phyloP scores from a whole-genome alignment of 164 flowering plant genomes.

The Macadamia integrifolia region DNA sequence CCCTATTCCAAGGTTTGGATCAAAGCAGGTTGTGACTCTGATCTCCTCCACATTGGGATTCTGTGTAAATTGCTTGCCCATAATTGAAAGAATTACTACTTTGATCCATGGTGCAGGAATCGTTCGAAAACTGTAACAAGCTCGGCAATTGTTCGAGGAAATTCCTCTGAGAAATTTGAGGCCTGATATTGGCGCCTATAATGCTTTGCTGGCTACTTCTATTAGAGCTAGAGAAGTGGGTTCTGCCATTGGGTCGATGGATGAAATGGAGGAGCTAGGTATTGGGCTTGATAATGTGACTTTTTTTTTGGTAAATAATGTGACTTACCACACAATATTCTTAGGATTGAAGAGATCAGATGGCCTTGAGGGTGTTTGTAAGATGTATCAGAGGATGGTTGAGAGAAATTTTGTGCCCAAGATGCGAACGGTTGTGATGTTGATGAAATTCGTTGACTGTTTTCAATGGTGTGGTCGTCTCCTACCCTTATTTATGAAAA shows the following conservation, averaged over 20 bases:
- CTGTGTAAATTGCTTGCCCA: constrained; percentile 25
- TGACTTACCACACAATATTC: constrained; percentile 67
- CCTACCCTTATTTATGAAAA: not conserved
- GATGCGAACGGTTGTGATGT: constrained; percentile 64
- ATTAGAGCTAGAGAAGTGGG: constrained; percentile 40
- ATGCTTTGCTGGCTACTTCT: constrained; percentile 54
- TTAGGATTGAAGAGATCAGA: constrained; percentile 43
- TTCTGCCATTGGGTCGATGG: constrained; percentile 47
- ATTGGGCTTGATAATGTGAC: constrained; percentile 53
- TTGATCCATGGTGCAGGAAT: constrained; percentile 82
- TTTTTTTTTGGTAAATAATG: too few relatives aligned
- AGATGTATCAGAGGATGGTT: constrained; percentile 49
- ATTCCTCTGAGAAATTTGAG: constrained; percentile 34
- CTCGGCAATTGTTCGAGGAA: constrained; percentile 57
- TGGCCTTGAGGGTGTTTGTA: constrained; percentile 37
- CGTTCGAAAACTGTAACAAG: constrained; percentile 39
- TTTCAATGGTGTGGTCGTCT: too few relatives aligned
- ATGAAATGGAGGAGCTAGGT: constrained; percentile 62
- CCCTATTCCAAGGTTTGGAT: too few relatives aligned
- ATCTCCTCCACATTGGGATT: too few relatives aligned
- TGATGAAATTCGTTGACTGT: constrained; percentile 42
- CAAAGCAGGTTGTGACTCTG: too few relatives aligned
- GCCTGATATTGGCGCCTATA: constrained; percentile 64
- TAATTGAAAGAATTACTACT: constrained; percentile 62
- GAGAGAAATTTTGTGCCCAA: constrained; percentile 54